These are phyloP conservation scores for Turnera subulata DNA, from an alignment of 345 rosid species.

Conservation along the genomic window DNA sequence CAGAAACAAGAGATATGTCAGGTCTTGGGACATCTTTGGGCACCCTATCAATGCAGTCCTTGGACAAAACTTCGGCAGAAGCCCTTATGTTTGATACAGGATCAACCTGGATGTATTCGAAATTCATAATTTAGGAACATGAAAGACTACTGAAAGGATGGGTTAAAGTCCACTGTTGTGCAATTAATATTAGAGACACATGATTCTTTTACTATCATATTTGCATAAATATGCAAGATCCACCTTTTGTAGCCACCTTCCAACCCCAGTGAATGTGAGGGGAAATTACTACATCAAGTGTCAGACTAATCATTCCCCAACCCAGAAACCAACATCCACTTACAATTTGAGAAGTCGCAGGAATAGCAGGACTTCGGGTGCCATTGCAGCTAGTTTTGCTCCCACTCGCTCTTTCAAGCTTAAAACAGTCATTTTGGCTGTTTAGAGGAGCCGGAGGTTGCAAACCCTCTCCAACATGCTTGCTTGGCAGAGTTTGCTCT, in stretches of 20 bases:
- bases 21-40: background rate
- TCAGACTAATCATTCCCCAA: background rate
- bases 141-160: too few relatives aligned
- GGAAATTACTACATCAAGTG: constrained; percentile 1
- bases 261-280: background rate
- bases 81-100: constrained; percentile 12
- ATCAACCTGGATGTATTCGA: constrained; percentile 30
- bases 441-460: constrained; percentile 7
- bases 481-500: constrained; percentile 5
- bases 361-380: constrained; percentile 10
- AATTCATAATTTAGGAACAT: constrained; percentile 16
- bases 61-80: constrained; percentile 3
- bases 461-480: constrained; percentile 16
- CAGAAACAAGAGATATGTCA: constrained; percentile 3
- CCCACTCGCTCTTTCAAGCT: constrained; percentile 19
- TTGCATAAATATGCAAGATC: too few relatives aligned
- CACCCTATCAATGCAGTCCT: background rate
- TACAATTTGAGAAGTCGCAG: constrained; percentile 29
- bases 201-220: too few relatives aligned
- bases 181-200: too few relatives aligned
- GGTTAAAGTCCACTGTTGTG: too few relatives aligned
- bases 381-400: constrained; percentile 5
- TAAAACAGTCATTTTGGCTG: constrained; percentile 18
- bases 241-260: too few relatives aligned
- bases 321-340: constrained; percentile 14